A percentile compares a stretch with the other conserved stretches of the same genome.
phyloP scores from a whole-genome alignment of 108 stramenopile species.

The Heterococcus sp. region DNA sequence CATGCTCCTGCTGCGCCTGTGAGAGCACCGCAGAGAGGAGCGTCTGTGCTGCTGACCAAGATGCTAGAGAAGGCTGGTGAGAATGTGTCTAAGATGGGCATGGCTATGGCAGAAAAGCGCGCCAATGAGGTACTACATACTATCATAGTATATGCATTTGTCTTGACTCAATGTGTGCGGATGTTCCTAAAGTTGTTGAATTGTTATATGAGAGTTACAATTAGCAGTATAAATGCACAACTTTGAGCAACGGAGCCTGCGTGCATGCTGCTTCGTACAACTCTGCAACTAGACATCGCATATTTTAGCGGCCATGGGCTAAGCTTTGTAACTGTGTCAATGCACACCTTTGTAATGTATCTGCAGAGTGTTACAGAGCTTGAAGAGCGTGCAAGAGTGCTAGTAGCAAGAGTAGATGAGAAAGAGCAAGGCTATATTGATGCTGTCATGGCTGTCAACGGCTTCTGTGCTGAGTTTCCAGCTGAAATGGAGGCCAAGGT shows the following conservation, averaged over 20 bases:
- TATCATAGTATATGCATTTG: too few species aligned
- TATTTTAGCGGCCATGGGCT: too few species aligned
- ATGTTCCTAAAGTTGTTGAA: too few species aligned
- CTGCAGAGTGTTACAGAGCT: neutral
- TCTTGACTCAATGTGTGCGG: too few species aligned
- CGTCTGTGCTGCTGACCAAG: constrained; percentile 4
- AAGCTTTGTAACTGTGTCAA: too few species aligned
- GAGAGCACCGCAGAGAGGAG: neutral
- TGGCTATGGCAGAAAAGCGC: too few species aligned
- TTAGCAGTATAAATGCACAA: too few species aligned
- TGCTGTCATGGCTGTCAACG: constrained; percentile 20
- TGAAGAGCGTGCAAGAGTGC: neutral
- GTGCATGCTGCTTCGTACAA: too few species aligned
- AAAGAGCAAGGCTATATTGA: constrained; percentile 26
- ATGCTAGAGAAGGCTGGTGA: constrained; percentile 27
- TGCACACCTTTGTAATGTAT: neutral
- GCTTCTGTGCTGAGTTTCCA: constrained; percentile 27
- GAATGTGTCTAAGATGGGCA: constrained; percentile 3
- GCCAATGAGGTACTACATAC: too few species aligned
- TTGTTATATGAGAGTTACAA: too few species aligned
- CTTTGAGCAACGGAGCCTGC: too few species aligned
- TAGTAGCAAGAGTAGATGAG: constrained; percentile 1
- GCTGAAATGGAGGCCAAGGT: constrained; percentile 31
- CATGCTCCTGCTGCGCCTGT: neutral
- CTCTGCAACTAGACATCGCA: too few species aligned